Percentiles rank a stretch among this genome's conserved stretches.
Evolutionary conservation across 768 basidiomycete species (phyloP).

Genomic region (Podaxis rugospora): DNA sequence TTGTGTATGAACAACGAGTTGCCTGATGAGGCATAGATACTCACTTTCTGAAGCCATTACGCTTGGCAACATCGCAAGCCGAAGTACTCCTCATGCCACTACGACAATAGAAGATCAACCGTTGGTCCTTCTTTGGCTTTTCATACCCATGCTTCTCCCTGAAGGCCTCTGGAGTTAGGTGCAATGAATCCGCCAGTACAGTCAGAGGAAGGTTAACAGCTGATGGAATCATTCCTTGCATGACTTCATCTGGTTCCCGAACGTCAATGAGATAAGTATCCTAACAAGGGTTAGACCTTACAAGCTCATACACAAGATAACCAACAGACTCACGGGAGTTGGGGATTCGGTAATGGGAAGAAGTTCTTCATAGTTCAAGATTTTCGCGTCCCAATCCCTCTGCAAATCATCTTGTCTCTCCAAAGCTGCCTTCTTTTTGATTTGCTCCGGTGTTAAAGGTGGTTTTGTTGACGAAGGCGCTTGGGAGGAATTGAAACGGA

Average conservation of each 20-base stretch:
- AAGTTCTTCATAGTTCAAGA: conserved; percentile 75
- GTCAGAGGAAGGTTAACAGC: conserved; percentile 88
- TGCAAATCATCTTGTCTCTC: conserved; percentile 40
- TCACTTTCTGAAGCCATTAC: conserved; percentile 80
- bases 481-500: conserved; percentile 29
- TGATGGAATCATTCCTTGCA: conserved; percentile 90
- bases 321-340: conserved; percentile 41
- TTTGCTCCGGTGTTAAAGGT: conserved; percentile 25
- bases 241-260: conserved; percentile 88
- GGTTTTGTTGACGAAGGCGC: conserved; percentile 17
- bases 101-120: conserved; percentile 87
- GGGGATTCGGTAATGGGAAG: conserved; percentile 79
- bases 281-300: conserved; percentile 29
- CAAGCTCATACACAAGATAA: background rate
- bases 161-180: conserved; percentile 53
- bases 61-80: conserved; percentile 76
- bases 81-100: conserved; percentile 81
- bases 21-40: conserved; percentile 19
- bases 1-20: background rate
- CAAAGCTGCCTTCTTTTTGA: conserved; percentile 27
- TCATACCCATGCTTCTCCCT: conserved; percentile 64
- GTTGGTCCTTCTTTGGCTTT: conserved; percentile 66
- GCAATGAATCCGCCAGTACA: conserved; percentile 63
- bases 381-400: conserved; percentile 73
- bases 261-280: conserved; percentile 80